Base-by-base conservation (phyloP, 2,329 filamentous ascomycete species). In the Aspergillus fructus region DNA sequence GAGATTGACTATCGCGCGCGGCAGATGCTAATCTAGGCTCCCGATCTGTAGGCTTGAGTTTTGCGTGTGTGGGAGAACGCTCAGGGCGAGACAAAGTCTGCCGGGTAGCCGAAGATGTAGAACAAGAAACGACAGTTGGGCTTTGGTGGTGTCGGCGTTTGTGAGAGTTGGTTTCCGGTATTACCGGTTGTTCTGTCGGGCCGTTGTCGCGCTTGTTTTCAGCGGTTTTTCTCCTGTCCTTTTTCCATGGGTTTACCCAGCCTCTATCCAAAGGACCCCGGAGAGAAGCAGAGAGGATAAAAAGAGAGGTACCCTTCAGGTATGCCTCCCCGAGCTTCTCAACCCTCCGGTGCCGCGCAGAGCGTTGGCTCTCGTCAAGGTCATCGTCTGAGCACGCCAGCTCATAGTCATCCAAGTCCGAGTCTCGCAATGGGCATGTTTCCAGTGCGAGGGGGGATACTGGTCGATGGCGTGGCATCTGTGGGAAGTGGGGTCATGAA, bases 241-340 rank as follows among this genome's bases (percentile, higher is more conserved):
- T 73, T 48, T 60, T 70, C 79, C 79, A 81, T 2, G 78, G 79
- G 62, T 81, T 81, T 5, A 63, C 60, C 79, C 79, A 81, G 24
- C 64, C 71, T 23, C 71, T 58, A 4, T 76, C 71, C 33, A 81
- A 77, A 1, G 78, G 78, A 0, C 79, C 79, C 43, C 68, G 73
- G 19, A 81, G 66, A 8, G 72, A 71, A 12, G 79, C 78, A 5
- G 74, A 78, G 11, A 77, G 65, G 45, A 81, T 80, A 55, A 78
- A 79, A 9, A 78, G 65, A 15, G 71, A 70, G 27, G 69, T 66
- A 24, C 78, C 78, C 34, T 74, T 64, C 40, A 79, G 64, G 65
- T 80, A 79, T 8, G 73, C 67, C 45, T 70, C 70, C 17, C 67
- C 78, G 33, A 75, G 66, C 37, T 62, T 68, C 65, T 80, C 77